Conservation (phyloP, 176 grass and related monocot species). For the Areca catechu region DNA sequence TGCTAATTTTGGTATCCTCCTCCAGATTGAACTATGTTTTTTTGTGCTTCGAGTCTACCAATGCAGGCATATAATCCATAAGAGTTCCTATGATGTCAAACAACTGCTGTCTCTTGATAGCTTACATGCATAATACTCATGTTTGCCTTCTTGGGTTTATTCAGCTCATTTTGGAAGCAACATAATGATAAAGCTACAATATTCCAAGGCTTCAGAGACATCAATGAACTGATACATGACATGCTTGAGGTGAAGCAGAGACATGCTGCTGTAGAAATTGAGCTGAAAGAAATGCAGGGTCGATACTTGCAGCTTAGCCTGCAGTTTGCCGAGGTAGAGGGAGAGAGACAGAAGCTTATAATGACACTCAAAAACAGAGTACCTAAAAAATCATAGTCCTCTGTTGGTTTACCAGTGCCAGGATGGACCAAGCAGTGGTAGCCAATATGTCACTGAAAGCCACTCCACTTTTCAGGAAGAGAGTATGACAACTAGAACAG, state of each 20-base stretch:
- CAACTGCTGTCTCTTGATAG: no score
- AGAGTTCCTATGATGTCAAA: no score
- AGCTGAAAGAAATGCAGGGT: constrained; percentile 78
- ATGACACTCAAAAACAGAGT: constrained; percentile 58
- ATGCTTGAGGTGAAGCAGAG: constrained; percentile 73
- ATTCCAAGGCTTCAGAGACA: constrained; percentile 93
- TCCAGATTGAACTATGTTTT: neutral
- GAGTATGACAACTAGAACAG: no score
- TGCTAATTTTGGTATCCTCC: no score
- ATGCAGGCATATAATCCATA: no score
- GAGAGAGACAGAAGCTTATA: constrained; percentile 75
- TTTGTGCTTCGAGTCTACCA: no score
- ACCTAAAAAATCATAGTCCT: constrained; percentile 36
- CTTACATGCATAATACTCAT: neutral
- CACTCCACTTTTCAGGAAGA: no score
- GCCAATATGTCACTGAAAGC: no score
- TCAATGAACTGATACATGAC: constrained; percentile 95
- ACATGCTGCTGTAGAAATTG: constrained; percentile 48
- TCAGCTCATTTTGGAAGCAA: constrained; percentile 89
- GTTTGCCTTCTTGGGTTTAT: constrained; percentile 2
- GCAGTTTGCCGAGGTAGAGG: constrained; percentile 86
- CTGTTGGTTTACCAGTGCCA: neutral
- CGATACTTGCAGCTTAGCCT: constrained; percentile 89
- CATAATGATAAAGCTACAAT: constrained; percentile 69
- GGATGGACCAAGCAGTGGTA: no score